Evolutionary conservation across 768 basidiomycete genomes (phyloP).

Genomic region (Clitopilus passeckerianus): DNA sequence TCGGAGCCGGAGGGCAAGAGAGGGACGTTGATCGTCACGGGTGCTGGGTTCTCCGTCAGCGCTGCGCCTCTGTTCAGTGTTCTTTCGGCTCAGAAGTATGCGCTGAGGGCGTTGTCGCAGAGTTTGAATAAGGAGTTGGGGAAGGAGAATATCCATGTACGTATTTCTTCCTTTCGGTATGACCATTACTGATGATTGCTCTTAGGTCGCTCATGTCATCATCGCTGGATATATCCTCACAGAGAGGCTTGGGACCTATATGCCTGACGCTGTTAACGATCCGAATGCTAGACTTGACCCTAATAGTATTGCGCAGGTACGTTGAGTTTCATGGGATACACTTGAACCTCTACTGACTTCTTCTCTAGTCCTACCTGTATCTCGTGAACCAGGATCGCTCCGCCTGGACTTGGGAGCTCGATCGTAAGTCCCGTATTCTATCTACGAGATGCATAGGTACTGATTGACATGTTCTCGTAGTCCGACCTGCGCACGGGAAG

Average conservation of each 20-base stretch:
- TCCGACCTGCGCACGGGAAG: slow-evolving; percentile 14
- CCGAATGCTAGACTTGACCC: slow-evolving; percentile 47
- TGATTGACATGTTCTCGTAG: not conserved
- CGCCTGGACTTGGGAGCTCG: slow-evolving; percentile 12
- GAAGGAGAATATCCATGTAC: slow-evolving; percentile 66
- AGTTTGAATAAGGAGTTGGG: slow-evolving; percentile 70
- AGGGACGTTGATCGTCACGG: slow-evolving; percentile 68
- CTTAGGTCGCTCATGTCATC: slow-evolving; percentile 21
- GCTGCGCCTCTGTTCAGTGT: slow-evolving; percentile 58
- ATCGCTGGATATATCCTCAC: slow-evolving; percentile 54
- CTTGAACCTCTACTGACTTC: not conserved
- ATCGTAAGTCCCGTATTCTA: slow-evolving; percentile 3
- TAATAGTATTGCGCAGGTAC: slow-evolving; percentile 62
- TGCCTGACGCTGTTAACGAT: slow-evolving; percentile 36
- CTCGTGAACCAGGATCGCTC: slow-evolving; percentile 12
- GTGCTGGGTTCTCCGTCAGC: slow-evolving; percentile 62
- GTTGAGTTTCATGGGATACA: not conserved
- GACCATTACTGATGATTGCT: slow-evolving; percentile 17
- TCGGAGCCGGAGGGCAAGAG: slow-evolving; percentile 43
- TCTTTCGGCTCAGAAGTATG: slow-evolving; percentile 64
- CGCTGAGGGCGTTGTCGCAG: slow-evolving; percentile 56
- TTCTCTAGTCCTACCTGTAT: not conserved
- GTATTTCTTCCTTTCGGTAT: slow-evolving; percentile 15
- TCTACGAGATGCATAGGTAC: not conserved
- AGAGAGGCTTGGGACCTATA: slow-evolving; percentile 17